These are phyloP conservation scores for Trametes pubescens DNA, from an alignment of 1,284 basidiomycete genomes.

Conservation along the genomic window DNA sequence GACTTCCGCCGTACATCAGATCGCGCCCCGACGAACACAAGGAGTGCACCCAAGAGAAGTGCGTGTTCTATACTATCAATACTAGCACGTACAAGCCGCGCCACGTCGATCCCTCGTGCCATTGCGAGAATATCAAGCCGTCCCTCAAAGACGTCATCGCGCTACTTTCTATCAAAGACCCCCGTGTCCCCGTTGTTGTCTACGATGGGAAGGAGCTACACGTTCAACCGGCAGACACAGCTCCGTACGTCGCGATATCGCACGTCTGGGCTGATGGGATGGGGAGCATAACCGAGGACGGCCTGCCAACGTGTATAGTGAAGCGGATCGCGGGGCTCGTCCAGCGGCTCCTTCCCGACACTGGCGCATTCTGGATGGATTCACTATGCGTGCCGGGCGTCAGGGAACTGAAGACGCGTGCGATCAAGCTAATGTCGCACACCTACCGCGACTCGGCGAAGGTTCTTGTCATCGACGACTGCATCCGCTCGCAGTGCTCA, in stretches of 20 bases:
- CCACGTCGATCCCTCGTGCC: constrained; percentile 22
- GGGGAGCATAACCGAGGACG: constrained; percentile 32
- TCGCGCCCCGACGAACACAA: constrained; percentile 12
- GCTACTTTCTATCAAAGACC: constrained; percentile 4
- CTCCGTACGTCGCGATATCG: constrained; percentile 29
- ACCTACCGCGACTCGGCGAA: constrained; percentile 25
- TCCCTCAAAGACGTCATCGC: constrained; percentile 16
- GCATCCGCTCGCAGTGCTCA: constrained; percentile 23
- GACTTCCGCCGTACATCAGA: constrained; percentile 15
- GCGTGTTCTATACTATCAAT: constrained; percentile 23
- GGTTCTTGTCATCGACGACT: constrained; percentile 30
- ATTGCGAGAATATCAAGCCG: constrained; percentile 14
- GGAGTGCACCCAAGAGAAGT: constrained; percentile 12
- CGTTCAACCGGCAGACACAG: constrained; percentile 1
- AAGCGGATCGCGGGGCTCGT: constrained; percentile 18
- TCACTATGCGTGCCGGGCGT: constrained; percentile 29
- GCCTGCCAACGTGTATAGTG: constrained; percentile 29
- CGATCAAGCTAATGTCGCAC: constrained; percentile 28
- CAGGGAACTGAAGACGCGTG: constrained; percentile 12
- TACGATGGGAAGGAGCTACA: constrained; percentile 8
- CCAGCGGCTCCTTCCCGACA: constrained; percentile 12
- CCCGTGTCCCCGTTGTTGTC: constrained; percentile 7
- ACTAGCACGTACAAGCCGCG: constrained; percentile 7
- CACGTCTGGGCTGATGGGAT: constrained; percentile 36
- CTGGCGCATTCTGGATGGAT: constrained; percentile 33